Evolutionary conservation across 2,329 filamentous ascomycete species (phyloP), one percentile per base, ranked within the genome.

Genomic region (Verticillium nubilum): DNA sequence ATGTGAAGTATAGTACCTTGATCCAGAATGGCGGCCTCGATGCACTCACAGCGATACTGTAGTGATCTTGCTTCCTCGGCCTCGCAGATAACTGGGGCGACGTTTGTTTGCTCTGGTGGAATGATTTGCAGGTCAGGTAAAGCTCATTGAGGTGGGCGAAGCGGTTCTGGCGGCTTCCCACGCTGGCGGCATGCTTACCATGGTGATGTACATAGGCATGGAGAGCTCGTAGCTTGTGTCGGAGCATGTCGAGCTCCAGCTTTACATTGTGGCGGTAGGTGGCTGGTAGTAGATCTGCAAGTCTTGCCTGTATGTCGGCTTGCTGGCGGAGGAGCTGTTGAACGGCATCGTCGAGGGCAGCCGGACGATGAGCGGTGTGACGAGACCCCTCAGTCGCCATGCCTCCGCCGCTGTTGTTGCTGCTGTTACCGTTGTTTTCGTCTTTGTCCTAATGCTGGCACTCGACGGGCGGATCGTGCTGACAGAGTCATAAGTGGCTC

Each of bases 11-110:
- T 66, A 75, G 54, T 74, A 81, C 78, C 78, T 70, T 77, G 71
- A 19, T 80, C 76, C 62, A 82, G 68, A 65, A 81, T 80, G 59
- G 77, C 78, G 57, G 74, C 74, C 66, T 85, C 81, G 58, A 86
- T 78, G 68, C 80, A 83, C 70, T 86, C 83, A 70, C 82, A 85
- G 64, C 79, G 79, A 66, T 85, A 83, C 68, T 86, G 83, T 58
- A 85, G 71, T 37, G 77, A 75, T 59, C 83, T 76, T 27, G 83
- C 83, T 68, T 86, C 83, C 69, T 86, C 83, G 26, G 78, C 75
- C 63, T 84, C 80, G 58, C 81, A 85, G 58, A 84, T 70, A 62
- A 76, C 72, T 26, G 78, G 77, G 54, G 80, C 67, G 62, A 70
- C 71, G 52, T 72, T 69, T 31, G 71, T 67, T 54, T 79, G 63